Conservation (phyloP, 108 stramenopile genomes). For the Cyclotella cryptica region DNA sequence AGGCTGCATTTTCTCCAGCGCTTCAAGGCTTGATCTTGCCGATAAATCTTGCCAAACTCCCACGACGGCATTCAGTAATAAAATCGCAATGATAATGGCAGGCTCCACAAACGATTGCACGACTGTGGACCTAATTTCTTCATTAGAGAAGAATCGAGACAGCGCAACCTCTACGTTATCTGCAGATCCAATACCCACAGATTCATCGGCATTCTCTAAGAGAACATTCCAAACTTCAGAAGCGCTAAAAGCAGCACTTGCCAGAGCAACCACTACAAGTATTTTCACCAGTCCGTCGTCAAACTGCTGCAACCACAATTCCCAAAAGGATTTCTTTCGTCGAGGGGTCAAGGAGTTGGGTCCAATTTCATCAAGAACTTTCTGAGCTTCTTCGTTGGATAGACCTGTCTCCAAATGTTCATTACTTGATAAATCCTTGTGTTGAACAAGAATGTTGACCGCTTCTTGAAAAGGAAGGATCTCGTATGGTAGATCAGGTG, state of each 20-base stretch:
- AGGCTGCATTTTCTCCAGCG: constrained; percentile 92
- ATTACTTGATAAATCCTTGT: not conserved
- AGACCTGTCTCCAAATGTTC: constrained; percentile 37
- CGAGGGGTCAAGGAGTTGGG: constrained; percentile 29
- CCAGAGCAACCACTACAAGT: constrained; percentile 27
- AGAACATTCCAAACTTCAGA: constrained; percentile 43
- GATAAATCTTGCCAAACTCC: constrained; percentile 92
- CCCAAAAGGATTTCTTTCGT: constrained; percentile 35
- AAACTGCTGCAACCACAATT: constrained; percentile 43
- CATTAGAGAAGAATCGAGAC: not conserved
- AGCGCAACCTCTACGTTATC: not conserved
- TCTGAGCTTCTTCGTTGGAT: constrained; percentile 18
- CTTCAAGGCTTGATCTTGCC: constrained; percentile 87
- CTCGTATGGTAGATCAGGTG: constrained; percentile 27
- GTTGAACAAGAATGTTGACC: constrained; percentile 7
- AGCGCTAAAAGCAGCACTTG: constrained; percentile 41
- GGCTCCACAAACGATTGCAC: constrained; percentile 86
- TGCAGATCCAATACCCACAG: not conserved
- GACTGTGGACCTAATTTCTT: constrained; percentile 19
- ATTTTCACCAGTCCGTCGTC: constrained; percentile 44
- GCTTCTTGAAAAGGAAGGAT: constrained; percentile 30
- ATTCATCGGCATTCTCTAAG: constrained; percentile 4
- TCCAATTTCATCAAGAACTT: constrained; percentile 20
- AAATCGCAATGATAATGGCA: constrained; percentile 89
- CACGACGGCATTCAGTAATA: constrained; percentile 94